Evolutionary conservation across 1,284 basidiomycete species (phyloP).

Genomic region (Trichosporon asahii): DNA sequence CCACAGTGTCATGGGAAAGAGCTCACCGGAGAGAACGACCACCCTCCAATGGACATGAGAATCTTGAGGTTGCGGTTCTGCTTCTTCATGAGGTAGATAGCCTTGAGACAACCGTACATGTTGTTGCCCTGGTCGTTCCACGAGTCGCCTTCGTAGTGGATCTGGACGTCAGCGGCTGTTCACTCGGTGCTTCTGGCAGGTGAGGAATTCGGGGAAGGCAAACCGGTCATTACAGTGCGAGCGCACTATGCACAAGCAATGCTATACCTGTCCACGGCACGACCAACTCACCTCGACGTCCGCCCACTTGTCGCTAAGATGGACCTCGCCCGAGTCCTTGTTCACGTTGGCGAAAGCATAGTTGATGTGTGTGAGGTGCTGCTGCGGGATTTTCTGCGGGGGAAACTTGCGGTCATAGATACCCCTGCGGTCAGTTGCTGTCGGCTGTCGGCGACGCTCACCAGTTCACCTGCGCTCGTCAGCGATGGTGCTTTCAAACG

Average conservation of each 20-base stretch:
- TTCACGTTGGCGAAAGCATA: conserved; percentile 87
- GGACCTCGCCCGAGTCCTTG: conserved; percentile 63
- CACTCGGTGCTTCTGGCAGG: conserved; percentile 18
- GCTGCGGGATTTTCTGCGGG: conserved; percentile 65
- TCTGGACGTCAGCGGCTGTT: conserved; percentile 51
- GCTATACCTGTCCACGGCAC: neutral
- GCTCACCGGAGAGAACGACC: conserved; percentile 71
- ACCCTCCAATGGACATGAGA: conserved; percentile 74
- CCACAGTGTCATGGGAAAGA: neutral
- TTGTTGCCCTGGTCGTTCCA: conserved; percentile 84
- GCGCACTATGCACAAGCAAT: neutral
- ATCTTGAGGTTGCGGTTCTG: conserved; percentile 72
- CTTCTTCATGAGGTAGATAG: conserved; percentile 76
- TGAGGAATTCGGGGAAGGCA: conserved; percentile 25
- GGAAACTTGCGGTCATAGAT: conserved; percentile 84
- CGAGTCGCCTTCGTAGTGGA: conserved; percentile 65
- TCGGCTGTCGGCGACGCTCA: conserved; percentile 13
- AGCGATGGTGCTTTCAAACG: neutral
- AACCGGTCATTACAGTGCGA: neutral
- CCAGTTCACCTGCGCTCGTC: conserved; percentile 35
- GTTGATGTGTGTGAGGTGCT: conserved; percentile 71
- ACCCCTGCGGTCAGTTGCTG: conserved; percentile 59
- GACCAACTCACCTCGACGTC: conserved; percentile 65
- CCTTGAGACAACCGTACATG: conserved; percentile 82
- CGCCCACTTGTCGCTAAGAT: conserved; percentile 73